Percentiles rank a stretch among this genome's conserved stretches.
phyloP scores from a whole-genome alignment of 176 grass and related monocot species.

The bread wheat (Triticum aestivum) region IWGSC_CS_RefSeq_v2.1 NC_057802.1:380480270-380480769 shows the following conservation, averaged over 20 bases:
- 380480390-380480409: conserved; percentile 64
- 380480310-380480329: conserved; percentile 71
- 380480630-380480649: background rate
- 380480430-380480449: conserved; percentile 75
- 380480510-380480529: conserved; percentile 54
- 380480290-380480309: conserved; percentile 52
- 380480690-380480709: conserved; percentile 22
- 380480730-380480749: background rate
- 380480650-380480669: conserved; percentile 6
- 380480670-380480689: background rate
- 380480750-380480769: conserved; percentile 37
- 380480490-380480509: conserved; percentile 86
- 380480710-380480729: conserved; percentile 15
- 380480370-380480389: conserved; percentile 62
- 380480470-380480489: conserved; percentile 54
- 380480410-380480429: conserved; percentile 79
- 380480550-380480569: conserved; percentile 39
- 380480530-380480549: conserved; percentile 28
- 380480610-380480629: background rate
- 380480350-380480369: conserved; percentile 63
- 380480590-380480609: background rate
- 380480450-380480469: conserved; percentile 73
- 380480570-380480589: conserved; percentile 22
- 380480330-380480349: conserved; percentile 61
- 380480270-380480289: conserved; percentile 84